phyloP scores from a whole-genome alignment of 768 basidiomycete species.

The Cubamyces lactineus region DNA sequence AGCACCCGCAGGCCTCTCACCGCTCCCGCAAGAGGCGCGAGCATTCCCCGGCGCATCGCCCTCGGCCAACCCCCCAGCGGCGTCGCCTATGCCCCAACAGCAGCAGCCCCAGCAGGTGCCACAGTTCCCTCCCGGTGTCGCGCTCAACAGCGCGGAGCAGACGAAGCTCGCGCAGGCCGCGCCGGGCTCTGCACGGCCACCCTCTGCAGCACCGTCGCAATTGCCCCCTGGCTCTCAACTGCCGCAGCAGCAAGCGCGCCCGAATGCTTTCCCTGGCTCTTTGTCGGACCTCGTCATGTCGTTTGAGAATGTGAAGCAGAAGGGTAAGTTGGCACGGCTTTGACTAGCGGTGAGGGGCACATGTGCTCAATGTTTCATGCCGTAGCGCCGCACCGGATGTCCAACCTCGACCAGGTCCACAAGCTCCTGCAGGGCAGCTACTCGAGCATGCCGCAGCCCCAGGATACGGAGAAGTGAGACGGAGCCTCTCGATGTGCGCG shows the following conservation, averaged over 20 bases:
- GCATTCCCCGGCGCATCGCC: slow-evolving; percentile 33
- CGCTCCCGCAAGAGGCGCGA: slow-evolving; percentile 53
- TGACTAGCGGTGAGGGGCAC: neutral
- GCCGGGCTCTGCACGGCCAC: slow-evolving; percentile 45
- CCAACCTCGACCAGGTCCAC: slow-evolving; percentile 88
- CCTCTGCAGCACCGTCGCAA: slow-evolving; percentile 54
- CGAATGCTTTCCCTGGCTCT: slow-evolving; percentile 73
- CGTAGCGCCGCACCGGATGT: slow-evolving; percentile 76
- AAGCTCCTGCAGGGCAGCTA: slow-evolving; percentile 94
- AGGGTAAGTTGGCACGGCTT: slow-evolving; percentile 55
- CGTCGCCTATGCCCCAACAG: slow-evolving; percentile 37
- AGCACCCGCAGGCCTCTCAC: slow-evolving; percentile 44
- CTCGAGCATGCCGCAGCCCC: slow-evolving; percentile 84
- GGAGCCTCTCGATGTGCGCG: neutral
- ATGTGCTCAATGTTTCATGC: slow-evolving; percentile 7
- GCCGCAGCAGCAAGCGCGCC: slow-evolving; percentile 43
- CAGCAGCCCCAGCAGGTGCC: slow-evolving; percentile 37
- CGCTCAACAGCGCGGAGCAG: slow-evolving; percentile 40
- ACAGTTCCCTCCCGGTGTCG: slow-evolving; percentile 73
- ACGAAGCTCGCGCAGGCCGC: slow-evolving; percentile 33
- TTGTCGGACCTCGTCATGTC: slow-evolving; percentile 92
- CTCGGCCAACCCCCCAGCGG: slow-evolving; percentile 10
- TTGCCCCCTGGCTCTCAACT: slow-evolving; percentile 37
- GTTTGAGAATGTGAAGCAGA: slow-evolving; percentile 96
- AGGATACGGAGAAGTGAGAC: slow-evolving; percentile 90